These are phyloP conservation scores for Leccinum aurantiacum DNA, from an alignment of 768 basidiomycete genomes.

Conservation along the genomic window DNA sequence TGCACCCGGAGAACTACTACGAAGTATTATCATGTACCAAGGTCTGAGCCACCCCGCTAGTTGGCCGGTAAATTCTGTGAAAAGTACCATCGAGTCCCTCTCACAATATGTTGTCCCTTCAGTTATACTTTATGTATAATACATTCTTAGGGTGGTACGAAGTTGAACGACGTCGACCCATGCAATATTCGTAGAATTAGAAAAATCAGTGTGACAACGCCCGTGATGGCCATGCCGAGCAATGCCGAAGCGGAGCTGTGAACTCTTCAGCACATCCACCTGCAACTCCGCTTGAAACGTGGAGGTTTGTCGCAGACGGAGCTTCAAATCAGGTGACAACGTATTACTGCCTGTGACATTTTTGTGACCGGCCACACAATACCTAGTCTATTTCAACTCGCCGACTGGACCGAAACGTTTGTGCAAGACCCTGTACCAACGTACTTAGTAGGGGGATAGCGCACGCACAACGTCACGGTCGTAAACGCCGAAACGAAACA, in stretches of 20 bases:
- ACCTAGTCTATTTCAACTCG: no score
- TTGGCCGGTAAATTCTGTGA: background rate
- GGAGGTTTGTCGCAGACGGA: no score
- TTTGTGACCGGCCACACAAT: no score
- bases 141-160: background rate
- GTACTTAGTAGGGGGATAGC: constrained; percentile 9
- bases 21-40: no score
- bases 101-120: background rate
- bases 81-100: background rate
- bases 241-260: background rate
- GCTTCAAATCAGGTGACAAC: no score
- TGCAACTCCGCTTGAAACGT: no score
- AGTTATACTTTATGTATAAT: background rate
- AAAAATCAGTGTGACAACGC: background rate
- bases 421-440: no score
- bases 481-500: constrained; percentile 13
- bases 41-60: background rate
- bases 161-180: background rate
- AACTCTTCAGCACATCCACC: no score
- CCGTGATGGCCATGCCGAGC: background rate
- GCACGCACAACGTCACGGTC: constrained; percentile 9
- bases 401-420: no score
- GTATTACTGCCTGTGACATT: no score
- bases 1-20: no score
- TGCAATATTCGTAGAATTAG: background rate